phyloP scores from a whole-genome alignment of 805 yeast genomes.

The Pichia nanzhaoensis region DNA sequence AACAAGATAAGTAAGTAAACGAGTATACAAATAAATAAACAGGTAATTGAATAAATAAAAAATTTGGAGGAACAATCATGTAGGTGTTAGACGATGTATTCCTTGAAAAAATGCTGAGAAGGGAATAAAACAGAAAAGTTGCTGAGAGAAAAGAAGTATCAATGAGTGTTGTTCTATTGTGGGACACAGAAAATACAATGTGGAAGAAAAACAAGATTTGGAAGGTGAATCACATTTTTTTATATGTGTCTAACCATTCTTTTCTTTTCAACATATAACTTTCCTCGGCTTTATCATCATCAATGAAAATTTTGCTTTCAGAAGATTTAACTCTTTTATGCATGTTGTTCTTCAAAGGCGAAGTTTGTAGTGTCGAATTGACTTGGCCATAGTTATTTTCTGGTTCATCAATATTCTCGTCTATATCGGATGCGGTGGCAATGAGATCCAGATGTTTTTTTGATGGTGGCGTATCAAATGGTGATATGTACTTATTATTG shows the following conservation, averaged over 20 bases:
- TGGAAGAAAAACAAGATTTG: background rate
- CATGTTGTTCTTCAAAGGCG: background rate
- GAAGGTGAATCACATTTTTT: background rate
- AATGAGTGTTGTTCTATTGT: too few relatives aligned
- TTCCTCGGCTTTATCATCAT: conserved; percentile 31
- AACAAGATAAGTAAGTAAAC: background rate
- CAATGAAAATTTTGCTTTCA: conserved; percentile 4
- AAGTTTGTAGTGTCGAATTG: background rate
- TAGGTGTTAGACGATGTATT: too few relatives aligned
- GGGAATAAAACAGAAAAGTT: too few relatives aligned
- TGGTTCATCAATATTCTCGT: background rate
- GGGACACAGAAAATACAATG: too few relatives aligned
- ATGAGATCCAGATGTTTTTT: background rate
- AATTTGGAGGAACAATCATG: background rate
- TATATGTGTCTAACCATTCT: conserved; percentile 34
- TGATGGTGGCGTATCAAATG: conserved; percentile 16
- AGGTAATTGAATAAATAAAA: background rate
- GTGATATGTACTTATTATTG: conserved; percentile 3
- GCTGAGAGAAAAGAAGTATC: too few relatives aligned
- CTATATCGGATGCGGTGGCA: background rate
- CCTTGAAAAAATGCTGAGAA: background rate
- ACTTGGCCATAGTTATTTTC: background rate
- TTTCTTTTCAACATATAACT: conserved; percentile 38
- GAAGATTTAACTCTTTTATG: conserved; percentile 8
- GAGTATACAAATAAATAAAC: background rate